Conservation (phyloP, 2,329 filamentous ascomycete genomes). For the Ophiostoma piceae region DNA sequence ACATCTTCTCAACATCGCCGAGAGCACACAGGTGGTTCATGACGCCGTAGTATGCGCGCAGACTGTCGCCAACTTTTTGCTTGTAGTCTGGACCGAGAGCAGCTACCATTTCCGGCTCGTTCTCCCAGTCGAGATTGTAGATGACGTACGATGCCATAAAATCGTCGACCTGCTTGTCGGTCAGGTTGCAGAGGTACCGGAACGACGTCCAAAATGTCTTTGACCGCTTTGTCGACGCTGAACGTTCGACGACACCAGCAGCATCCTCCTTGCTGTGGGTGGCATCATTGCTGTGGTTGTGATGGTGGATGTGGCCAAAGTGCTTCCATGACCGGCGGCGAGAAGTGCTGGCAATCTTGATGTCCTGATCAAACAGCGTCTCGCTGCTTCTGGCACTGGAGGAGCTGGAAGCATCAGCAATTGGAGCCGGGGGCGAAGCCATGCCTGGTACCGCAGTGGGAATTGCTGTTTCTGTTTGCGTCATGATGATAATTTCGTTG, state of each 20-base stretch:
- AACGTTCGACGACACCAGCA: slow-evolving; percentile 37
- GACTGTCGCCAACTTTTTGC: slow-evolving; percentile 46
- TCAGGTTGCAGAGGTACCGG: slow-evolving; percentile 45
- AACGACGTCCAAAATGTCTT: slow-evolving; percentile 48
- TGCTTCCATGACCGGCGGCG: slow-evolving; percentile 15
- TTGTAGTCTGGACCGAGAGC: slow-evolving; percentile 47
- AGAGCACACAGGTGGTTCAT: slow-evolving; percentile 52
- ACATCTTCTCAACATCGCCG: slow-evolving; percentile 55
- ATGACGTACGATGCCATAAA: slow-evolving; percentile 54
- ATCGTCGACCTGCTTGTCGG: slow-evolving; percentile 47
- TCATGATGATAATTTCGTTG: neutral
- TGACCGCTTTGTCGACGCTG: slow-evolving; percentile 44
- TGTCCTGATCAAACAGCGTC: slow-evolving; percentile 7
- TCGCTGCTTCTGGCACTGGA: slow-evolving; percentile 12
- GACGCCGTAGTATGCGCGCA: slow-evolving; percentile 49
- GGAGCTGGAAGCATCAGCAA: neutral
- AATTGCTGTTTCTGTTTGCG: neutral
- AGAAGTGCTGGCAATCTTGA: neutral
- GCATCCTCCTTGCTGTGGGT: slow-evolving; percentile 25
- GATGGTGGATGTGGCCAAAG: neutral
- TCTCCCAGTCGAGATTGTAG: slow-evolving; percentile 51
- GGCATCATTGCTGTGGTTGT: neutral
- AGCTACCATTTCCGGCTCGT: slow-evolving; percentile 45
- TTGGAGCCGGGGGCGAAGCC: neutral
- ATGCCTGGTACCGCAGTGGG: neutral